Conservation (phyloP, 495 filamentous ascomycete genomes). For the Darksidea phi region DNA sequence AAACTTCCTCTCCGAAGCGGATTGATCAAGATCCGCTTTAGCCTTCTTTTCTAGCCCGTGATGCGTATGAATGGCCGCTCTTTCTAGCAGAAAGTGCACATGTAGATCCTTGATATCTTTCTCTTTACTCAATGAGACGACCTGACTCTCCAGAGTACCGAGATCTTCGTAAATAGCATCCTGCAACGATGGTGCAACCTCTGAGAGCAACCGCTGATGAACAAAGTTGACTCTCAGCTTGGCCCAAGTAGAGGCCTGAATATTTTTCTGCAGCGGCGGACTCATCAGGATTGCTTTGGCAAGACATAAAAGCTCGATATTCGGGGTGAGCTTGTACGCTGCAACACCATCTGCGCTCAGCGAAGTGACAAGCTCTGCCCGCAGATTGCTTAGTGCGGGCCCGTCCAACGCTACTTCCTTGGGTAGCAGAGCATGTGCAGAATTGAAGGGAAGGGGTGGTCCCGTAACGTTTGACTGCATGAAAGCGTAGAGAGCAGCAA, state of each 20-base stretch:
- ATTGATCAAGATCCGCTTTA: slow-evolving; percentile 63
- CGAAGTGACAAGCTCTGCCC: slow-evolving; percentile 56
- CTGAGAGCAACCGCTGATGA: slow-evolving; percentile 84
- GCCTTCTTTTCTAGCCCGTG: slow-evolving; percentile 80
- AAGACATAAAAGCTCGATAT: slow-evolving; percentile 76
- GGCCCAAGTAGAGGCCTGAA: slow-evolving; percentile 42
- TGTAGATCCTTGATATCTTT: slow-evolving; percentile 14
- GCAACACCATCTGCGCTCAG: slow-evolving; percentile 82
- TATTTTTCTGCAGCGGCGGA: slow-evolving; percentile 46
- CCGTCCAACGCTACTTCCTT: slow-evolving; percentile 29
- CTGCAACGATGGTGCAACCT: slow-evolving; percentile 67
- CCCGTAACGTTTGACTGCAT: slow-evolving; percentile 91
- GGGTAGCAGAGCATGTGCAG: slow-evolving; percentile 58
- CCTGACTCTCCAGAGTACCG: slow-evolving; percentile 45
- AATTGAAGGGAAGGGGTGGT: slow-evolving; percentile 63
- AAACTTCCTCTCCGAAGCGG: slow-evolving; percentile 63
- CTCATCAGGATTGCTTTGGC: slow-evolving; percentile 66
- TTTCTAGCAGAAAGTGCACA: slow-evolving; percentile 72
- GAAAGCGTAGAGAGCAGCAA: slow-evolving; percentile 77
- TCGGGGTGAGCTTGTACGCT: slow-evolving; percentile 78
- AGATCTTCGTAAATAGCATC: slow-evolving; percentile 57
- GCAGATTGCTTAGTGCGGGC: slow-evolving; percentile 41
- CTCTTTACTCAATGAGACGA: slow-evolving; percentile 39
- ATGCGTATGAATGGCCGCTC: slow-evolving; percentile 79
- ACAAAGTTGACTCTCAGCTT: slow-evolving; percentile 73